Evolutionary conservation across 2,329 filamentous ascomycete genomes (phyloP).

Genomic region (Fusarium sp.): DNA sequence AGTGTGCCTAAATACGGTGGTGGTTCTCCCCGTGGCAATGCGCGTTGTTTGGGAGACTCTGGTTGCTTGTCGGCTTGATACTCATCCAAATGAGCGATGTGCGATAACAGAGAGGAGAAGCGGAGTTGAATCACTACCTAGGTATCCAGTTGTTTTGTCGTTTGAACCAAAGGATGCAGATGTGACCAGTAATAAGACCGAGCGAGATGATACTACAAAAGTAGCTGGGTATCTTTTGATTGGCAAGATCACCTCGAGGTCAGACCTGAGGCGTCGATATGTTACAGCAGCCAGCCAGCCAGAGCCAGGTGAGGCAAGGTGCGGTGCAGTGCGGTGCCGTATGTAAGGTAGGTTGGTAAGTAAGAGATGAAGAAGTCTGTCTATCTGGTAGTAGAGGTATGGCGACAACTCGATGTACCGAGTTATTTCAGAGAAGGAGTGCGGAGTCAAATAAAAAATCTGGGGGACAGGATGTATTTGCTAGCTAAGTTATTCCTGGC

Average conservation of each 20-base stretch:
- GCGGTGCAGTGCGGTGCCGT: neutral
- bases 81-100: conserved; percentile 22
- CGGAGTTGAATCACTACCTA: conserved; percentile 9
- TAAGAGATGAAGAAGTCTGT: conserved; percentile 2
- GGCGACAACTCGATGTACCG: neutral
- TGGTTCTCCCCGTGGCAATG: conserved; percentile 23
- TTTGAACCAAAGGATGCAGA: conserved; percentile 19
- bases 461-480: conserved; percentile 39
- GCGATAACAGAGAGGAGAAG: conserved; percentile 37
- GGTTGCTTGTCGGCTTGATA: conserved; percentile 27
- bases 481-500: conserved; percentile 18
- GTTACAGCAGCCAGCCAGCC: conserved; percentile 6
- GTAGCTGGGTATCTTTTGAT: conserved; percentile 11
- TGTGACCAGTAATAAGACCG: conserved; percentile 39
- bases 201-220: conserved; percentile 12
- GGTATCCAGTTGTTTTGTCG: conserved; percentile 29
- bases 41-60: conserved; percentile 23
- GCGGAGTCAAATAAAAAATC: conserved; percentile 29
- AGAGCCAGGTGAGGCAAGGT: neutral
- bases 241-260: conserved; percentile 28
- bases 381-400: neutral
- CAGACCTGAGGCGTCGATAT: conserved; percentile 28
- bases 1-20: conserved; percentile 20
- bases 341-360: neutral
- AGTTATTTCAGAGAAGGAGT: conserved; percentile 17